phyloP scores from a whole-genome alignment of 257 asterid species.

The Perilla frutescens region DNA sequence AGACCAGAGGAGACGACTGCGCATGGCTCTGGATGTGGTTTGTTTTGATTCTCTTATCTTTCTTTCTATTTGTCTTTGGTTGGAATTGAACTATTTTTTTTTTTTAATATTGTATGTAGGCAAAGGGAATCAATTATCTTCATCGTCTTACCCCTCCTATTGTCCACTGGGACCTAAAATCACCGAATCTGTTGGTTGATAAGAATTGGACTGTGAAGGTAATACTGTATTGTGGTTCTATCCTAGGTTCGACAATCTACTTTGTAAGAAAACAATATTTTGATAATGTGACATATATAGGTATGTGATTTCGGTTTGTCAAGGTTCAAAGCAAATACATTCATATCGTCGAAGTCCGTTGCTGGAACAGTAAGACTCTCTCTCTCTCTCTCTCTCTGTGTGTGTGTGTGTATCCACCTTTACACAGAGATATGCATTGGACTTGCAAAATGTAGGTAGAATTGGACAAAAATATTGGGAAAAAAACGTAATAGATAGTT shows the following conservation, averaged over 20 bases:
- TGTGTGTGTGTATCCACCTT: neutral
- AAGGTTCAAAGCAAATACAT: constrained; percentile 90
- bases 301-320: constrained; percentile 97
- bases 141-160: constrained; percentile 82
- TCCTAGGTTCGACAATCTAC: neutral
- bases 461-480: too few relatives aligned
- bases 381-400: neutral
- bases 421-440: neutral
- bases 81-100: constrained; percentile 25
- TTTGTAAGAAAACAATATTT: constrained; percentile 24
- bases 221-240: constrained; percentile 18
- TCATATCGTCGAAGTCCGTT: constrained; percentile 87
- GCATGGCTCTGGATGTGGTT: constrained; percentile 98
- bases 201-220: constrained; percentile 93
- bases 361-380: constrained; percentile 87
- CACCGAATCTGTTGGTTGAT: constrained; percentile 93
- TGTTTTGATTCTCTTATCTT: constrained; percentile 36
- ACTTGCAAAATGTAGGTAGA: neutral
- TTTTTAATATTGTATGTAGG: constrained; percentile 48
- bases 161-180: constrained; percentile 93
- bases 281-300: constrained; percentile 38
- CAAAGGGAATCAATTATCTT: constrained; percentile 90
- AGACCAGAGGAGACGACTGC: constrained; percentile 80
- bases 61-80: constrained; percentile 1
- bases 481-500: too few relatives aligned